These are phyloP conservation scores for Peronospora destructor DNA, from an alignment of 352 stramenopile genomes.

Conservation along the genomic window DNA sequence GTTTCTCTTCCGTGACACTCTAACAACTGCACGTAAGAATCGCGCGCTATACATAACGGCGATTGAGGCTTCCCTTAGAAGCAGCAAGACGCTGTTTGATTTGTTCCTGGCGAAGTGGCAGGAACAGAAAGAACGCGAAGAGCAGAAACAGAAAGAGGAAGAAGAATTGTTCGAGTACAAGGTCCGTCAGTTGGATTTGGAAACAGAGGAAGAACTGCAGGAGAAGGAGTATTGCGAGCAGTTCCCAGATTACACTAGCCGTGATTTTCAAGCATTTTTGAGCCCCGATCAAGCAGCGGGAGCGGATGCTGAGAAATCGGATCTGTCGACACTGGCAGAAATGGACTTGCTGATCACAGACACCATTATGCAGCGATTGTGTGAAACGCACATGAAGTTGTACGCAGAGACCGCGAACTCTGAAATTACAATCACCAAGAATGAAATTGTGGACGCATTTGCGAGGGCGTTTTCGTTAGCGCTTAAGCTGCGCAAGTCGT, in stretches of 20 bases:
- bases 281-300: slow-evolving; percentile 29
- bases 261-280: slow-evolving; percentile 68
- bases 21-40: slow-evolving; percentile 23
- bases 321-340: slow-evolving; percentile 16
- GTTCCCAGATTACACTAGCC: slow-evolving; percentile 88
- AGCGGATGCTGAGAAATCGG: slow-evolving; percentile 6
- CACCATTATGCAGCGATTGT: slow-evolving; percentile 64
- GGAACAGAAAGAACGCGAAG: slow-evolving; percentile 71
- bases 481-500: slow-evolving; percentile 54
- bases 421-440: slow-evolving; percentile 31
- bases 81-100: slow-evolving; percentile 72
- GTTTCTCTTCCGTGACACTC: slow-evolving; percentile 50
- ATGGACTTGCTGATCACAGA: slow-evolving; percentile 64
- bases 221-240: slow-evolving; percentile 88
- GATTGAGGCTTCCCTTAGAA: slow-evolving; percentile 42
- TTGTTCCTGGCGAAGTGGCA: slow-evolving; percentile 82
- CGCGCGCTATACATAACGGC: slow-evolving; percentile 15
- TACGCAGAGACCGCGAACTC: slow-evolving; percentile 54
- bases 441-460: slow-evolving; percentile 58
- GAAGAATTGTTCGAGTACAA: slow-evolving; percentile 85
- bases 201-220: slow-evolving; percentile 75
- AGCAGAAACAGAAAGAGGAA: slow-evolving; percentile 62
- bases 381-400: slow-evolving; percentile 58
- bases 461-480: slow-evolving; percentile 62
- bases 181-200: slow-evolving; percentile 67